Percentiles rank a stretch among this genome's conserved stretches.
These are phyloP conservation scores for Dioszegia aurantiaca DNA, from an alignment of 768 basidiomycete species.

Conservation along the genomic window DNA sequence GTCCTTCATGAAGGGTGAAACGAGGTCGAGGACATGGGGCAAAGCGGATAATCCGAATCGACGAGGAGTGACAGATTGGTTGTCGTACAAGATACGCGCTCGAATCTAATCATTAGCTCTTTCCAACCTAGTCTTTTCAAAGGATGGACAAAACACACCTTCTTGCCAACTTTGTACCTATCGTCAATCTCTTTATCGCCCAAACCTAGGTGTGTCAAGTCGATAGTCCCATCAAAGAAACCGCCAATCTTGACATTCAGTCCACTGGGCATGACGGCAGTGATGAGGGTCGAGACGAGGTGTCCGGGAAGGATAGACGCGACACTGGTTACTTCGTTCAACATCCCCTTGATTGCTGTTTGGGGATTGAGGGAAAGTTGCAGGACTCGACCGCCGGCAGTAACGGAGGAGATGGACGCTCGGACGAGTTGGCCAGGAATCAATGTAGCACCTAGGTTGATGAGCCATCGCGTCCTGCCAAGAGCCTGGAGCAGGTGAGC, in stretches of 20 bases:
- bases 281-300: slow-evolving; percentile 77
- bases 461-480: slow-evolving; percentile 12
- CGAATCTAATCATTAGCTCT: slow-evolving; percentile 60
- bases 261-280: slow-evolving; percentile 68
- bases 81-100: slow-evolving; percentile 77
- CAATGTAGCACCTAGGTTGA: slow-evolving; percentile 52
- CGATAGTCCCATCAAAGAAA: slow-evolving; percentile 86
- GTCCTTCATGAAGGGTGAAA: slow-evolving; percentile 34
- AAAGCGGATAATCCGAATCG: slow-evolving; percentile 76
- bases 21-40: slow-evolving; percentile 66
- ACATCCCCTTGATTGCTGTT: slow-evolving; percentile 52
- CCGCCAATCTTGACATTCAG: slow-evolving; percentile 84
- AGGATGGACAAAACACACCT: no score
- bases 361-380: slow-evolving; percentile 62
- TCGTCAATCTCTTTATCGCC: slow-evolving; percentile 53
- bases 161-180: slow-evolving; percentile 55
- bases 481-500: slow-evolving; percentile 10
- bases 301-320: slow-evolving; percentile 81
- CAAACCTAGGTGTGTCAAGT: slow-evolving; percentile 68
- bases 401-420: slow-evolving; percentile 64
- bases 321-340: slow-evolving; percentile 74
- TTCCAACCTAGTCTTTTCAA: no score
- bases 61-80: slow-evolving; percentile 66
- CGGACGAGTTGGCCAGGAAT: slow-evolving; percentile 68
- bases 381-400: slow-evolving; percentile 75